Percentiles rank a stretch among this genome's conserved stretches.
phyloP scores from a whole-genome alignment of 75 land plant genomes.

The Pinus taeda region DNA sequence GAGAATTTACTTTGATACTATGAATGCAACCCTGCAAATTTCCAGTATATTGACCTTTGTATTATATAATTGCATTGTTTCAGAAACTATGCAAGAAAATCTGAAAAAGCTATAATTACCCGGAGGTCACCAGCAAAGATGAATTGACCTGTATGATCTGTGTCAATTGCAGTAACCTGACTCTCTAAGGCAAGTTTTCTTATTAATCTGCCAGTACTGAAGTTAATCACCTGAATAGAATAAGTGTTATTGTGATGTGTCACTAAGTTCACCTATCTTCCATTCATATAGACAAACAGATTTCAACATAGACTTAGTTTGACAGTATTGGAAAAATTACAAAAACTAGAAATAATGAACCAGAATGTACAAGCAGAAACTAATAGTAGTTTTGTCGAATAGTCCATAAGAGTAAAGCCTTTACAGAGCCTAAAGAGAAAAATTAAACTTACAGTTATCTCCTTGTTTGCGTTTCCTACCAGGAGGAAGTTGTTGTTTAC shows the following conservation, averaged over 20 bases:
- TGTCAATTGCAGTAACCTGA: slow-evolving; percentile 84
- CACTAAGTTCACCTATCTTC: neutral
- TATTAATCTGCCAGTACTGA: slow-evolving; percentile 87
- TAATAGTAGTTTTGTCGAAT: neutral
- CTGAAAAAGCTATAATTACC: slow-evolving; percentile 26
- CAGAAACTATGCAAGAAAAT: slow-evolving; percentile 3
- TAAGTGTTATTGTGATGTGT: slow-evolving; percentile 5
- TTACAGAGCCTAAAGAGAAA: neutral
- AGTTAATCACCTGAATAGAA: slow-evolving; percentile 74
- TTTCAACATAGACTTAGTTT: neutral
- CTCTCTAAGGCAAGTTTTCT: slow-evolving; percentile 58
- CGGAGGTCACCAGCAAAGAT: slow-evolving; percentile 87
- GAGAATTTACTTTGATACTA: slow-evolving; percentile 72
- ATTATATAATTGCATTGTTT: slow-evolving; percentile 1
- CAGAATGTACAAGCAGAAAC: neutral
- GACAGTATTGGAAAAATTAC: neutral
- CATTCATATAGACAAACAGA: neutral
- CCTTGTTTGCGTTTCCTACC: slow-evolving; percentile 83
- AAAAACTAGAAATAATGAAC: neutral
- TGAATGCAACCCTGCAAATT: slow-evolving; percentile 73
- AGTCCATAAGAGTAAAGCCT: neutral
- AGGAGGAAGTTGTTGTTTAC: slow-evolving; percentile 90
- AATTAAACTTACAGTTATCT: slow-evolving; percentile 53
- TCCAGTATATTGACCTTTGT: neutral
- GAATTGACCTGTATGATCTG: slow-evolving; percentile 90